Evolutionary conservation across 2,329 filamentous ascomycete genomes (phyloP).

Genomic region (Fusarium domesticum): DNA sequence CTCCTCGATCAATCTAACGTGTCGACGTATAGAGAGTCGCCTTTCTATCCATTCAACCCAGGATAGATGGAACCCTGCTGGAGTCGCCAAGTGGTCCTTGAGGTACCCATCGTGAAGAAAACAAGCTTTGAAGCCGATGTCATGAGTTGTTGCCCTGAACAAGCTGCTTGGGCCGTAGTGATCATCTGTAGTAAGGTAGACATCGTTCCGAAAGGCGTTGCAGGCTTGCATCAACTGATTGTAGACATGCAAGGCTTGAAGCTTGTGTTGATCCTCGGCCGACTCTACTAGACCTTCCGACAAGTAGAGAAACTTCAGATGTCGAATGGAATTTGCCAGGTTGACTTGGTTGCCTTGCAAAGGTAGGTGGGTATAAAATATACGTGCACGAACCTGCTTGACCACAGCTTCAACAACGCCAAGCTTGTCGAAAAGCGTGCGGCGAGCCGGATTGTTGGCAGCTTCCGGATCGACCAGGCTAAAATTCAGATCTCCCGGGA

Average conservation of each 20-base stretch:
- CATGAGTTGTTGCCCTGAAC: background rate
- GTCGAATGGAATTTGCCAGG: slow-evolving; percentile 5
- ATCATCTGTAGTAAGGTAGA: slow-evolving; percentile 16
- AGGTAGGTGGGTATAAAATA: slow-evolving; percentile 1
- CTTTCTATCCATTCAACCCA: slow-evolving; percentile 19
- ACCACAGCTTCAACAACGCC: slow-evolving; percentile 11
- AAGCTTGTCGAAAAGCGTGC: slow-evolving; percentile 12
- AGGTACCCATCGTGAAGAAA: slow-evolving; percentile 15
- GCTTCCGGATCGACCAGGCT: slow-evolving; percentile 10
- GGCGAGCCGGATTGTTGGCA: slow-evolving; percentile 8
- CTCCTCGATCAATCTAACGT: slow-evolving; percentile 1
- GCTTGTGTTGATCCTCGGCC: background rate
- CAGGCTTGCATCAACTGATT: slow-evolving; percentile 1
- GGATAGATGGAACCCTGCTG: background rate
- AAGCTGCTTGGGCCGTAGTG: slow-evolving; percentile 11
- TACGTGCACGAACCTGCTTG: slow-evolving; percentile 7
- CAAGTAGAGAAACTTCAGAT: slow-evolving; percentile 19
- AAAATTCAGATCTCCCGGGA: slow-evolving; percentile 12
- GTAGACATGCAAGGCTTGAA: slow-evolving; percentile 4
- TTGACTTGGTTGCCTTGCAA: background rate
- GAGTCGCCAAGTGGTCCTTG: slow-evolving; percentile 2
- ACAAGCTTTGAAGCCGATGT: background rate
- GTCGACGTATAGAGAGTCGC: slow-evolving; percentile 4
- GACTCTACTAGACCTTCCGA: slow-evolving; percentile 8
- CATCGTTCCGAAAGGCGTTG: background rate